Evolutionary conservation across 768 basidiomycete genomes (phyloP).

Genomic region (Russula sp.): DNA sequence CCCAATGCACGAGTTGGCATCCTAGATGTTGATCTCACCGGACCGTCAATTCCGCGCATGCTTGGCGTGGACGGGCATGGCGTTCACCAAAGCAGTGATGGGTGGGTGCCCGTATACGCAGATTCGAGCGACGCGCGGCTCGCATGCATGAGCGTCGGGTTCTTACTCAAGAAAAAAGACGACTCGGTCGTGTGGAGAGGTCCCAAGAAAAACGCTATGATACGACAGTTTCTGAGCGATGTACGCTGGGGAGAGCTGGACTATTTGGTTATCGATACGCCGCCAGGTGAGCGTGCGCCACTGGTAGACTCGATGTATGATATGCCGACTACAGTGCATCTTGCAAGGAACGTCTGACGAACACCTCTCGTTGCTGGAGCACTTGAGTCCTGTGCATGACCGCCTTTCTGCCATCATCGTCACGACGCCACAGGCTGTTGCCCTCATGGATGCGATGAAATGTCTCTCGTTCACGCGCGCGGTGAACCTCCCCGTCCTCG

Average conservation of each 20-base stretch:
- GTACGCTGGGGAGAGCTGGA: constrained; percentile 61
- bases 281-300: constrained; percentile 64
- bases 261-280: constrained; percentile 93
- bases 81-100: constrained; percentile 90
- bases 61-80: constrained; percentile 81
- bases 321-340: not conserved
- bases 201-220: constrained; percentile 98
- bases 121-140: constrained; percentile 70
- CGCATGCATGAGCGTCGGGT: constrained; percentile 95
- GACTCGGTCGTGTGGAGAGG: constrained; percentile 98
- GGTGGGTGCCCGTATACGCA: constrained; percentile 98
- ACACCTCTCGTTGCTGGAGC: constrained; percentile 91
- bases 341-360: constrained; percentile 94
- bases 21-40: constrained; percentile 90
- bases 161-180: constrained; percentile 80
- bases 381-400: constrained; percentile 77
- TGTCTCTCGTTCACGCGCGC: constrained; percentile 92
- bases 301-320: not conserved
- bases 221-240: constrained; percentile 61
- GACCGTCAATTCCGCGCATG: constrained; percentile 95
- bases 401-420: constrained; percentile 84
- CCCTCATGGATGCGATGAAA: constrained; percentile 92
- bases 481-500: constrained; percentile 80
- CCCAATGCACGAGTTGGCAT: constrained; percentile 74
- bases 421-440: constrained; percentile 96